Evolutionary conservation across 495 filamentous ascomycete genomes (phyloP), one percentile per base, ranked within the genome.

Genomic region (Aspergillus bertholletiae): DNA sequence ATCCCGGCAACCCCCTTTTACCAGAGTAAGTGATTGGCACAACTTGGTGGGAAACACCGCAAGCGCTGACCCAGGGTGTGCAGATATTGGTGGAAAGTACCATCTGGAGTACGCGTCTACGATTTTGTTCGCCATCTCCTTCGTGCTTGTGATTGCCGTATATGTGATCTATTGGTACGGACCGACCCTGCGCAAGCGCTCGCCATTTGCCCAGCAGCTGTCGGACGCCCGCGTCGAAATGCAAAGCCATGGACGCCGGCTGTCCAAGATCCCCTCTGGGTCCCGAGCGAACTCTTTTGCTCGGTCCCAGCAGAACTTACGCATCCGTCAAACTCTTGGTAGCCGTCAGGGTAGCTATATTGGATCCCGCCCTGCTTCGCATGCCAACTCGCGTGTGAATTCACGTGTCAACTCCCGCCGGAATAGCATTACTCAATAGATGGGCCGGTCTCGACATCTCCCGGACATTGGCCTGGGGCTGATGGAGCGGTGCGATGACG

Each of bases 141-240:
- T 86, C 32, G 43, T 88, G 3, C 76, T 93, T n/a, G 86, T 90
- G 11, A 62, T 80, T 22, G 83, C 88, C 7, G 84, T 92, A 21
- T 93, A 90, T 59, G 74, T 86, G 32, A 85, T 92, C 57, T 93
- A 93, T 76, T 88, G 77, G 76, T 82, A 86, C 49, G 90, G 90
- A 0, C 88, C 88, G 0, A 57, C 54, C 1, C 77, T 93, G 6
- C 81, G 90, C 24, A 80, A 81, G 63, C 78, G 84, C 2, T 89
- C 86, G 15, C 82, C 82, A 0, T 92, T 93, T 60, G 89, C 89
- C 7, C 85, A 92, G 71, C 78, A 80, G 43, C 68, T 90, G n/a
- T 77, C 78, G 32, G 72, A 80, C 30, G 82, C 80, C 7, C 70
- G 74, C 15, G 63, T 71, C 11, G 75, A 84, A 13, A 60, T 70